Evolutionary conservation across 306 rosid genomes (phyloP).

Genomic region (Alnus glutinosa): DNA sequence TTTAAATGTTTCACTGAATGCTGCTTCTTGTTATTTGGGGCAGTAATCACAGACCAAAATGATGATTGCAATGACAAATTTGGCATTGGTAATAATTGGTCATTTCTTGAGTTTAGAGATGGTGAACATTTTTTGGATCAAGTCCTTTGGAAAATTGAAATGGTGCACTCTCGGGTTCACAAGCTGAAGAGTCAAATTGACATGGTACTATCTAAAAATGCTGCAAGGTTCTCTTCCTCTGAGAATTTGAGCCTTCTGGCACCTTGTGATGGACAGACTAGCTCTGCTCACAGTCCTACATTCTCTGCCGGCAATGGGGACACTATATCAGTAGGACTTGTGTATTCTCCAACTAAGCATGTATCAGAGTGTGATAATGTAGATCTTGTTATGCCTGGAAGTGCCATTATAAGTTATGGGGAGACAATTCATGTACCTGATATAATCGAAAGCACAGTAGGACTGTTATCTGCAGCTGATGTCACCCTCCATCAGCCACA

Average conservation of each 20-base stretch:
- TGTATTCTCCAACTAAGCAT: conserved; percentile 48
- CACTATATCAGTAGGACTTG: conserved; percentile 52
- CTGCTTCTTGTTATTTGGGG: conserved; percentile 23
- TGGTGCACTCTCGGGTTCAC: conserved; percentile 62
- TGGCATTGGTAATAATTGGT: conserved; percentile 42
- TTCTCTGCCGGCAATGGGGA: conserved; percentile 72
- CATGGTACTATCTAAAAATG: conserved; percentile 54
- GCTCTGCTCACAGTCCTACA: conserved; percentile 72
- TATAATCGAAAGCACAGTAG: conserved; percentile 82
- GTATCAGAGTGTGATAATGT: conserved; percentile 58
- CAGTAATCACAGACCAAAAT: conserved; percentile 50
- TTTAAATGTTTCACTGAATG: background rate
- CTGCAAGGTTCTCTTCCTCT: conserved; percentile 63
- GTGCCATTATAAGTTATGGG: conserved; percentile 73
- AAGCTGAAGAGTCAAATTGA: conserved; percentile 64
- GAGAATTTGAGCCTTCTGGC: conserved; percentile 78
- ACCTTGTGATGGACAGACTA: conserved; percentile 65
- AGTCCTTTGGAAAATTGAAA: conserved; percentile 71
- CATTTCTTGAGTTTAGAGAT: conserved; percentile 49
- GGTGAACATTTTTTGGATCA: conserved; percentile 60
- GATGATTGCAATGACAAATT: conserved; percentile 51
- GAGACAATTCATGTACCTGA: conserved; percentile 71
- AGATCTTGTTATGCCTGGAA: conserved; percentile 64
- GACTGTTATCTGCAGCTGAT: conserved; percentile 64
- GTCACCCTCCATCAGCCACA: conserved; percentile 62